These are phyloP conservation scores for Flaveria floridana DNA, from an alignment of 140 eudicot species.

Conservation along the genomic window DNA sequence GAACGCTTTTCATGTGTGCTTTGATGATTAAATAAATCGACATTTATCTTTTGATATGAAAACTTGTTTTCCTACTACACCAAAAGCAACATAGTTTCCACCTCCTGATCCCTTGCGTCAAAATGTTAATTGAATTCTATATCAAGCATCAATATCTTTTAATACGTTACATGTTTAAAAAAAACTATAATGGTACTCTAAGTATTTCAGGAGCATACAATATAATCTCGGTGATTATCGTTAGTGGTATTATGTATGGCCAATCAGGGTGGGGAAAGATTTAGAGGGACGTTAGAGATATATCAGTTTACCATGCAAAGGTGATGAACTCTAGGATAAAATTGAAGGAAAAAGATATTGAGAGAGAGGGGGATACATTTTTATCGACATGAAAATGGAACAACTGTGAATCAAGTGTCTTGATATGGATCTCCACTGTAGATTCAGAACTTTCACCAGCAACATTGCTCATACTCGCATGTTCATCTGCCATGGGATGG, in stretches of 20 bases:
- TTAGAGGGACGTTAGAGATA: neutral
- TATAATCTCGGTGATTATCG: neutral
- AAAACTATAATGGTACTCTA: neutral
- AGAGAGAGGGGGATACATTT: slow-evolving; percentile 42
- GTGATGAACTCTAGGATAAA: neutral
- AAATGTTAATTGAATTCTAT: neutral
- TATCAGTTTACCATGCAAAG: neutral
- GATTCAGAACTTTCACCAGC: slow-evolving; percentile 64
- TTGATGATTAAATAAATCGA: neutral
- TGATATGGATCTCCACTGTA: slow-evolving; percentile 76
- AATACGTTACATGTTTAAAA: neutral
- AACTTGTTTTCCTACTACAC: neutral
- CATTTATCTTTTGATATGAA: neutral
- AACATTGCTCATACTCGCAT: slow-evolving; percentile 46
- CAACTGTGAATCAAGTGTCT: slow-evolving; percentile 85
- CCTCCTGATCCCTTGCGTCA: neutral
- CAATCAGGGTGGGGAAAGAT: neutral
- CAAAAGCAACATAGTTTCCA: slow-evolving; percentile 1
- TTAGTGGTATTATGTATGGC: neutral
- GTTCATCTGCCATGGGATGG: slow-evolving; percentile 65
- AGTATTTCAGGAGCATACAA: neutral
- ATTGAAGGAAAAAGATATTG: neutral
- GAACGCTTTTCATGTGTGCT: neutral
- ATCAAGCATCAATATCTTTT: neutral
- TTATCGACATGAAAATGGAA: slow-evolving; percentile 61